Evolutionary conservation across 129 eudicot species (phyloP), one percentile per base, ranked within the genome.

Genomic region (Chrysanthemum seticuspe): DNA sequence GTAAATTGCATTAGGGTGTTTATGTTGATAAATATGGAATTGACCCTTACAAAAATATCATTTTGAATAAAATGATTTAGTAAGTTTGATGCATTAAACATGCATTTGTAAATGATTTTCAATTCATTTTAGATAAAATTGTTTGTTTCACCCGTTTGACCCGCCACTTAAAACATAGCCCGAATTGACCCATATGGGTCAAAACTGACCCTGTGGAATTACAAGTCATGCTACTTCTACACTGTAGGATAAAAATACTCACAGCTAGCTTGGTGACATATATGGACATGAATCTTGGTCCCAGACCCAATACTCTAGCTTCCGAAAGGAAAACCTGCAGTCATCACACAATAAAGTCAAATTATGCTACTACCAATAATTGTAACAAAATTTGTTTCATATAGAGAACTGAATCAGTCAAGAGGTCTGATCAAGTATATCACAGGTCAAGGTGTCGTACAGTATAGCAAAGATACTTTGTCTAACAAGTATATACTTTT

Each of bases 201-300:
- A 40, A 40, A 40, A 40, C 9, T 40, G 47, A 40, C 2, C 47
- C 10, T 40, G 47, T 40, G 10, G 47, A 40, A 40, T 40, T 40
- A 40, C 10, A 40, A 40, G 47, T 40, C 47, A 40, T 7, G 47
- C 47, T 7, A 40, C 47, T 40, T 40, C 10, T 36, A 40, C 47
- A 44, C 19, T 7, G 34, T 45, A 14, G 45, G 54, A 63, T 53
- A 36, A 63, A 67, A 16, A 2, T 1, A 78, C 99, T 83, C 76
- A 95, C 99, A 72, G 99, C 97, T 25, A 95, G 74, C 81, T 85
- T 90, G 71, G 73, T 81, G 13, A 90, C 78, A 74, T 88, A 90
- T 76, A 95, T 76, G 47, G 96, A 86, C 97, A 95, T 90, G 78
- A 95, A 95, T 74, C 80, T 86, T 53, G 99, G 99, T 13, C 99